Percentiles rank a stretch among this genome's conserved stretches.
phyloP scores from a whole-genome alignment of 2,329 filamentous ascomycete genomes.

The Penicillium occitanis region DNA sequence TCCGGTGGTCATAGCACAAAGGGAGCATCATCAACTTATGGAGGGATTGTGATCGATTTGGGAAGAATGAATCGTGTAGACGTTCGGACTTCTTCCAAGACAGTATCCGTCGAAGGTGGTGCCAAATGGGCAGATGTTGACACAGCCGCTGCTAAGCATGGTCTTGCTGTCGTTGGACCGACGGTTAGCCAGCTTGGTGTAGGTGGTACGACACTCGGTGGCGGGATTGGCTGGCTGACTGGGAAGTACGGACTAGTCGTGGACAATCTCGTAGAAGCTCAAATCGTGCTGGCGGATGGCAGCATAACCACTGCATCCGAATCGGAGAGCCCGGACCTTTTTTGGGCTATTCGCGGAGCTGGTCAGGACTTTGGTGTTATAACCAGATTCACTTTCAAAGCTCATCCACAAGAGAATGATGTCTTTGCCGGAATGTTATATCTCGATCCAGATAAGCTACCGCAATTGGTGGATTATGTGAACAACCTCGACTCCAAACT shows the following conservation, averaged over 20 bases:
- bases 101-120: constrained; percentile 55
- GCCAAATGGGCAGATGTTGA: constrained; percentile 59
- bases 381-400: constrained; percentile 39
- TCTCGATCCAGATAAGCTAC: constrained; percentile 43
- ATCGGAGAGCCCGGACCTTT: constrained; percentile 32
- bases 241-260: constrained; percentile 53
- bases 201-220: constrained; percentile 43
- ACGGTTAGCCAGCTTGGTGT: constrained; percentile 38
- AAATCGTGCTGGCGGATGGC: constrained; percentile 48
- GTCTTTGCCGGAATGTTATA: constrained; percentile 60
- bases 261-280: constrained; percentile 50
- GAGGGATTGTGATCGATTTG: constrained; percentile 61
- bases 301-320: constrained; percentile 32
- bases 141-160: constrained; percentile 50
- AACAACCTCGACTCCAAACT: constrained; percentile 51
- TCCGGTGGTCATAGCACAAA: constrained; percentile 51
- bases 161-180: constrained; percentile 47
- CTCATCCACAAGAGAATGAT: constrained; percentile 39
- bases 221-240: constrained; percentile 42
- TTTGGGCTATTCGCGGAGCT: constrained; percentile 39
- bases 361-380: constrained; percentile 40
- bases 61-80: constrained; percentile 52
- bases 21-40: constrained; percentile 53
- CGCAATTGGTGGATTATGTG: constrained; percentile 60
- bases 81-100: constrained; percentile 49